phyloP scores from a whole-genome alignment of 257 asterid species.

The Scutellaria minor region DNA sequence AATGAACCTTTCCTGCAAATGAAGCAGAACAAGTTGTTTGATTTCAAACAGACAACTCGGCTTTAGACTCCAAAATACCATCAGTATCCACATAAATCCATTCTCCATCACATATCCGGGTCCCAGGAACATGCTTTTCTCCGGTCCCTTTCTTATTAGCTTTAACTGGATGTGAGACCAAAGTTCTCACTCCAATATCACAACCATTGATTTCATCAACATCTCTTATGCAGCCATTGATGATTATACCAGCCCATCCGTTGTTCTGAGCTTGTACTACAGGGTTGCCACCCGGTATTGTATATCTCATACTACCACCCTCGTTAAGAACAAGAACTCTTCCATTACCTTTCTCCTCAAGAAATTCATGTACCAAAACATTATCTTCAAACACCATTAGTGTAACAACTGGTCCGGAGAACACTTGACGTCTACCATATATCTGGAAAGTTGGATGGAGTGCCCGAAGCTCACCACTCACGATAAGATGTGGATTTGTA shows the following conservation, averaged over 20 bases:
- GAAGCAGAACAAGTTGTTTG: slow-evolving; percentile 6
- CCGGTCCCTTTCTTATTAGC: slow-evolving; percentile 56
- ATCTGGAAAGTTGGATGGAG: slow-evolving; percentile 55
- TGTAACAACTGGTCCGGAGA: slow-evolving; percentile 60
- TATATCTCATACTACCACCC: slow-evolving; percentile 60
- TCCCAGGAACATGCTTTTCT: slow-evolving; percentile 56
- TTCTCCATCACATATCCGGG: slow-evolving; percentile 56
- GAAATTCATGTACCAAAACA: slow-evolving; percentile 51
- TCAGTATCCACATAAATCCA: slow-evolving; percentile 62
- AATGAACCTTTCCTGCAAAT: neutral
- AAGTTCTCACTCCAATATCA: slow-evolving; percentile 57
- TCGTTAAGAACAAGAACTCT: slow-evolving; percentile 63
- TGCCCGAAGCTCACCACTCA: slow-evolving; percentile 56
- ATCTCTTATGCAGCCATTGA: slow-evolving; percentile 58
- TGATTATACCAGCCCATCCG: slow-evolving; percentile 59
- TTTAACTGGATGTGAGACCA: slow-evolving; percentile 56
- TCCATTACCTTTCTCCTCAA: slow-evolving; percentile 63
- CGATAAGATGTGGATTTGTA: slow-evolving; percentile 51
- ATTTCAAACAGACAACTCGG: slow-evolving; percentile 41
- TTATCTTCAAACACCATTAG: slow-evolving; percentile 57
- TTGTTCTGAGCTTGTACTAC: slow-evolving; percentile 63
- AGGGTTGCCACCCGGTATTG: slow-evolving; percentile 58
- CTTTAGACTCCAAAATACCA: slow-evolving; percentile 45
- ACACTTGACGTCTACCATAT: slow-evolving; percentile 54
- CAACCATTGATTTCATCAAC: slow-evolving; percentile 65